phyloP scores from a whole-genome alignment of 345 rosid species.

The Jatropha curcas region DNA sequence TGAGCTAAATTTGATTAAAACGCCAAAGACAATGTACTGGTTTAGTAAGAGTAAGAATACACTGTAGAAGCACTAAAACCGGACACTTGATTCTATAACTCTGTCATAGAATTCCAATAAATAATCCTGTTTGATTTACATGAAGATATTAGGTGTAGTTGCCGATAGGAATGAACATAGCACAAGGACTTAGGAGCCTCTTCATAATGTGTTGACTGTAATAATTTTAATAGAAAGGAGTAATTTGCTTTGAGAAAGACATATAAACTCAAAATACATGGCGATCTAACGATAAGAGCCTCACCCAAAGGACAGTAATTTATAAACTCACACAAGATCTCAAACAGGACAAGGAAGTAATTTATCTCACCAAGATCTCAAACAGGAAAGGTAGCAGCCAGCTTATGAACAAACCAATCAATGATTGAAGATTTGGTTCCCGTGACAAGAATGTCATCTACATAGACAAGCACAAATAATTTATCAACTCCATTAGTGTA shows the following conservation, averaged over 20 bases:
- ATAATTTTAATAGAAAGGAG: background rate
- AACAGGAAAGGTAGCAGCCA: background rate
- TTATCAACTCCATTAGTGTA: background rate
- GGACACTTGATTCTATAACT: background rate
- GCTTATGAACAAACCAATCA: background rate
- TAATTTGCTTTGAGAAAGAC: background rate
- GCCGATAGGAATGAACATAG: background rate
- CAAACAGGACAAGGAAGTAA: background rate
- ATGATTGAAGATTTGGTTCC: background rate
- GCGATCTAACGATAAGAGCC: background rate
- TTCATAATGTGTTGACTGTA: background rate
- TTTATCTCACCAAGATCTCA: background rate
- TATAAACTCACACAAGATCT: too few relatives aligned
- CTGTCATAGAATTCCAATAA: background rate
- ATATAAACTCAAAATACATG: too few relatives aligned
- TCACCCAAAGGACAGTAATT: too few relatives aligned
- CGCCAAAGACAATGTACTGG: background rate
- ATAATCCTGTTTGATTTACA: rapidly evolving
- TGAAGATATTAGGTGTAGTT: rapidly evolving
- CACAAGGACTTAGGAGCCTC: background rate
- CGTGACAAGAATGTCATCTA: background rate
- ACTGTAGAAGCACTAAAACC: background rate
- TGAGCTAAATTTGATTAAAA: background rate
- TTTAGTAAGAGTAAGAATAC: background rate
- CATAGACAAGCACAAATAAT: background rate